These are phyloP conservation scores for Chalciporus pseudorubinellus DNA, from an alignment of 768 basidiomycete genomes.

Conservation along the genomic window DNA sequence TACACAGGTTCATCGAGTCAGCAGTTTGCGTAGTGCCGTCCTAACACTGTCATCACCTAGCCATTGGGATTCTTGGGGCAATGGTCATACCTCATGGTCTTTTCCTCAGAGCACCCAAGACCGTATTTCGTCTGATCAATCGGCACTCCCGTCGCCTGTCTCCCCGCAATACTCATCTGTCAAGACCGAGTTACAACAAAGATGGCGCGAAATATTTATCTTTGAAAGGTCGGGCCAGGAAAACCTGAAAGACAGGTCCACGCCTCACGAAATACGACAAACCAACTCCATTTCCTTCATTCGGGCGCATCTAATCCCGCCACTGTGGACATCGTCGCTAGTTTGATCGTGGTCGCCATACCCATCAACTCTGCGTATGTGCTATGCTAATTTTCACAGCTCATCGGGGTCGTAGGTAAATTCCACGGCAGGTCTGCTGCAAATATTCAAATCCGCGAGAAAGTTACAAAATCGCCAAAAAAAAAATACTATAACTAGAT, in stretches of 20 bases:
- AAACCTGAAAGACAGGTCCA: constrained; percentile 1
- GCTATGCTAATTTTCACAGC: no score
- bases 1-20: constrained; percentile 29
- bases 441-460: no score
- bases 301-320: constrained; percentile 39
- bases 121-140: constrained; percentile 34
- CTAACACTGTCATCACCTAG: constrained; percentile 20
- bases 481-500: no score
- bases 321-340: constrained; percentile 44
- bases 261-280: constrained; percentile 20
- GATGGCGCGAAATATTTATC: constrained; percentile 6
- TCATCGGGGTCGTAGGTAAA: no score
- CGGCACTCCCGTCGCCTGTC: constrained; percentile 33
- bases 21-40: constrained; percentile 6
- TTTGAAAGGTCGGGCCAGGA: constrained; percentile 6
- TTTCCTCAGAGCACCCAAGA: constrained; percentile 41
- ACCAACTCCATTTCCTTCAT: constrained; percentile 38
- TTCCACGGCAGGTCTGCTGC: constrained; percentile 23
- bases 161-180: neutral
- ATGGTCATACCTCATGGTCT: constrained; percentile 63
- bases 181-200: neutral
- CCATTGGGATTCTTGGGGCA: constrained; percentile 44
- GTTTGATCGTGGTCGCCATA: constrained; percentile 44
- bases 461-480: neutral
- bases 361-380: constrained; percentile 43